Evolutionary conservation across 2,329 filamentous ascomycete genomes (phyloP), one percentile per base, ranked within the genome.

Genomic region (Botrytis fragariae): DNA sequence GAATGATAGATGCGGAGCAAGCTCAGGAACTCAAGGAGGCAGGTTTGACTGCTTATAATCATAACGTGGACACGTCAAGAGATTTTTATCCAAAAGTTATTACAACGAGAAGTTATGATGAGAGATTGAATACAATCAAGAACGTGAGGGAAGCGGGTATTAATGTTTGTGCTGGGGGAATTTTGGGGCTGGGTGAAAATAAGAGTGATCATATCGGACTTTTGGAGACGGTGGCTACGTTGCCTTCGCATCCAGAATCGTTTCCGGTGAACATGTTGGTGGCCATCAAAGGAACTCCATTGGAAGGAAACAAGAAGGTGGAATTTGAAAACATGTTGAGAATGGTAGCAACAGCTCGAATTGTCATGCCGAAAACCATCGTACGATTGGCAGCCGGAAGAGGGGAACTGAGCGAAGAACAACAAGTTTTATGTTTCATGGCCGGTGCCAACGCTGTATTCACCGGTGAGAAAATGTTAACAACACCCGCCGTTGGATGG

Each of bases 401-500:
- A 64, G 94, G 93, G 81, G 93, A 91, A 20, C 92, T 97, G 88
- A 87, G 89, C 6, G 94, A 97, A 84, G 93, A 96, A 83, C 92
- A 97, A 84, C 94, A 97, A 84, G 91, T 93, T 22, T 82, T 95
- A 77, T 97, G 94, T 83, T 97, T 97, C 84, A 91, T 93, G 88
- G 93, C 94, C 0, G 94, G 94, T 22, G 94, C 94, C 1, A 97
- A 97, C 79, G 94, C 94, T n/a, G 92, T 97, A 48, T 97, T 97
- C 81, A 97, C 94, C 0, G 94, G 94, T 14, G 94, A 97, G 85
- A 97, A 95, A 87, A 97, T 97, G 94, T 82, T 97, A 83, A 97
- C 94, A 7, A 97, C 94, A 0, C 93, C 94, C 73, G 97, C 93
- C 81, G 95, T 93, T 77, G 93, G 93, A 44, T 97, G 93, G 93